A percentile compares a stretch with the other conserved stretches of the same genome.
Conservation (phyloP, 768 basidiomycete species). For the Naganishia onofrii region DNA sequence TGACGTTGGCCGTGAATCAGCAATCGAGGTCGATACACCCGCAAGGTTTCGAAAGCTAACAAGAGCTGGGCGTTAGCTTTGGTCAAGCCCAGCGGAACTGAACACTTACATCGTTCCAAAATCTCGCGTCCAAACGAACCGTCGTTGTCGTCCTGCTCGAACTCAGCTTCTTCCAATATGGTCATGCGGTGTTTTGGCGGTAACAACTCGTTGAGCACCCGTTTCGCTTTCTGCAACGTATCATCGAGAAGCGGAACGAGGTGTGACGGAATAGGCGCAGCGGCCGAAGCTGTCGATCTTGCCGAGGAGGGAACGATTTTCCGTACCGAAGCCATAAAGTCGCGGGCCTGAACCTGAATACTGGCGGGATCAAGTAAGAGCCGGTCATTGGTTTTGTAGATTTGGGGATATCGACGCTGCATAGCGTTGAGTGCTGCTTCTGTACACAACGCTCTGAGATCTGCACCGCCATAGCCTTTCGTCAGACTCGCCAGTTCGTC, state of each 20-base stretch:
- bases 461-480: slow-evolving; percentile 97
- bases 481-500: slow-evolving; percentile 79
- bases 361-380: slow-evolving; percentile 78
- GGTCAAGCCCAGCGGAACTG: not conserved
- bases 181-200: slow-evolving; percentile 76
- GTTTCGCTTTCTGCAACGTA: slow-evolving; percentile 69
- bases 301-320: slow-evolving; percentile 94
- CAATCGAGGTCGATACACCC: slow-evolving; percentile 84
- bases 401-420: slow-evolving; percentile 92
- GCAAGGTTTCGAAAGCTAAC: slow-evolving; percentile 77
- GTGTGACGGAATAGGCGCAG: slow-evolving; percentile 78
- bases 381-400: slow-evolving; percentile 86
- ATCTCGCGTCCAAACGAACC: slow-evolving; percentile 84
- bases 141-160: slow-evolving; percentile 68
- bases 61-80: slow-evolving; percentile 21
- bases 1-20: slow-evolving; percentile 75
- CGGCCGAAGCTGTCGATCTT: slow-evolving; percentile 79
- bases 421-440: slow-evolving; percentile 96
- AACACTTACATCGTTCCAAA: slow-evolving; percentile 71
- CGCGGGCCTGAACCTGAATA: slow-evolving; percentile 76
- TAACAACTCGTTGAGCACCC: slow-evolving; percentile 68
- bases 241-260: slow-evolving; percentile 72
- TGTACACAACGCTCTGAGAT: slow-evolving; percentile 90
- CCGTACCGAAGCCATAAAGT: slow-evolving; percentile 96
- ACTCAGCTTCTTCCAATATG: slow-evolving; percentile 92